phyloP scores from a whole-genome alignment of 768 basidiomycete species.

The Suillus occidentalis region DNA sequence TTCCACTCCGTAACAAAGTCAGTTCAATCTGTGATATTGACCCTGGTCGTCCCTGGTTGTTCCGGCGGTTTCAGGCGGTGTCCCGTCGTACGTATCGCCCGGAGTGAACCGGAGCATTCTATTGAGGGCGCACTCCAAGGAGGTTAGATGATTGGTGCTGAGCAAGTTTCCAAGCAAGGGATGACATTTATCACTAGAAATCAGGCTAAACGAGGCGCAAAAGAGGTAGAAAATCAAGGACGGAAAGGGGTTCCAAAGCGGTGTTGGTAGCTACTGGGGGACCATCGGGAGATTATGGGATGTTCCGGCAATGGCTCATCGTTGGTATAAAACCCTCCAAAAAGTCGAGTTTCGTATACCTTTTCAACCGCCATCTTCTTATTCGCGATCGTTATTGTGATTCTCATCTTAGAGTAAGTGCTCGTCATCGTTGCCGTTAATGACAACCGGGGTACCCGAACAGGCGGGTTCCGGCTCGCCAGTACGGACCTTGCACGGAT shows the following conservation, averaged over 20 bases:
- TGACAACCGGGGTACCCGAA: not conserved
- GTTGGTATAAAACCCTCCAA: constrained; percentile 26
- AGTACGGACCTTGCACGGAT: not conserved
- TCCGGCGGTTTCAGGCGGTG: constrained; percentile 6
- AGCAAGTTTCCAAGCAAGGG: not conserved
- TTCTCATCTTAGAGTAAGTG: constrained; percentile 21
- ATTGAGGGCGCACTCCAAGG: not conserved
- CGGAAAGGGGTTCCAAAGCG: not conserved
- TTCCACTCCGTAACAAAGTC: not conserved
- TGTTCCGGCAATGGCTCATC: constrained; percentile 23
- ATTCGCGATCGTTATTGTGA: not conserved
- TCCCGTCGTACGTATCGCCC: constrained; percentile 1
- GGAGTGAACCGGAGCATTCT: constrained; percentile 7
- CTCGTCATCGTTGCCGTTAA: not conserved
- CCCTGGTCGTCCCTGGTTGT: constrained; percentile 2
- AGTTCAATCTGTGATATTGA: not conserved
- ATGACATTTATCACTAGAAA: constrained; percentile 1
- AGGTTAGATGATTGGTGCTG: constrained; percentile 3
- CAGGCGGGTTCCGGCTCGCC: constrained; percentile 5
- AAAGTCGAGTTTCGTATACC: not conserved
- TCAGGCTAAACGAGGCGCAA: not conserved
- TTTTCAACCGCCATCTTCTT: constrained; percentile 10
- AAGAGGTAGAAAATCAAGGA: not conserved
- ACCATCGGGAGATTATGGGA: constrained; percentile 34
- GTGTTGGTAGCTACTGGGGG: no score